Evolutionary conservation across 768 basidiomycete genomes (phyloP).

Genomic region (Mycena kentingensis): DNA sequence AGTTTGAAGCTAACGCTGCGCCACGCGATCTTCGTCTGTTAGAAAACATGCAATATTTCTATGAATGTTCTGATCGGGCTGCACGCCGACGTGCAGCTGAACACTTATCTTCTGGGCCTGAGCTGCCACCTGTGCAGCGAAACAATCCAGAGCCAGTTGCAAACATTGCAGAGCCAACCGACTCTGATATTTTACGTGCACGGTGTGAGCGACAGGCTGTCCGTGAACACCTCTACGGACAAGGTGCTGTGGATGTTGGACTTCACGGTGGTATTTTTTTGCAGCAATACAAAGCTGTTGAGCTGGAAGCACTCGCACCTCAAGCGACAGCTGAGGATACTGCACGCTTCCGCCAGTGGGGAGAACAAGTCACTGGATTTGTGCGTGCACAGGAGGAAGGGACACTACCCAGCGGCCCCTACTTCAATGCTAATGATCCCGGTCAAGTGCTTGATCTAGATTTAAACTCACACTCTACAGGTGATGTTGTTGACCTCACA

Average conservation of each 20-base stretch:
- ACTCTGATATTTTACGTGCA: background rate
- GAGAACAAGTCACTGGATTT: background rate
- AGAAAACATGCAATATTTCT: conserved; percentile 35
- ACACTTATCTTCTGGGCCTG: background rate
- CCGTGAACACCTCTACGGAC: background rate
- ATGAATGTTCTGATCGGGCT: conserved; percentile 28
- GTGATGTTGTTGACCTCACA: background rate
- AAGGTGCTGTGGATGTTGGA: background rate
- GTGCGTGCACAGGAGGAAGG: background rate
- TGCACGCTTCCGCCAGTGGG: background rate
- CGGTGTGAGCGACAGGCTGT: background rate
- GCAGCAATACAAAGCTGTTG: background rate
- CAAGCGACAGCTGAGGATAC: background rate
- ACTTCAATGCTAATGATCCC: too few relatives aligned
- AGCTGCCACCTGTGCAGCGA: background rate
- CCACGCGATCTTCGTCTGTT: conserved; percentile 13
- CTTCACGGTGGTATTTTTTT: background rate
- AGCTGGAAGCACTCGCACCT: background rate
- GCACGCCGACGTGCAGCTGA: conserved; percentile 1
- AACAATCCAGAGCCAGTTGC: background rate
- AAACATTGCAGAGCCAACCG: background rate
- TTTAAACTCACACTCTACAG: background rate
- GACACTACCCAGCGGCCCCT: background rate
- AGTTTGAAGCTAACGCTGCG: conserved; percentile 13
- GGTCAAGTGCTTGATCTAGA: too few relatives aligned